Evolutionary conservation across 345 rosid species (phyloP), one percentile per base, ranked within the genome.

Genomic region (Pseudoturritis turrita): DNA sequence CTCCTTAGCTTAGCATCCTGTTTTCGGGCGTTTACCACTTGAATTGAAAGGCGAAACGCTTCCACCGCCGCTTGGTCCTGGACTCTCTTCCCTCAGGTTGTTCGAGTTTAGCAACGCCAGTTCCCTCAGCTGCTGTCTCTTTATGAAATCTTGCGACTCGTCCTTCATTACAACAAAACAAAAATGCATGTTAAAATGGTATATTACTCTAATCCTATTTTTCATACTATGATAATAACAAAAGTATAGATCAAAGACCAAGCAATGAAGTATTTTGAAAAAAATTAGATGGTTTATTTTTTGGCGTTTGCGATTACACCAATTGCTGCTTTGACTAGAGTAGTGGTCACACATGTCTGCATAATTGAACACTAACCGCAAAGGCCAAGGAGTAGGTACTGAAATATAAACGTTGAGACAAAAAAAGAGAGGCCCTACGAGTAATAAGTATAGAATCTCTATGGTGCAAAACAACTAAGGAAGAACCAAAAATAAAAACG

Each of bases 81-180:
- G 98, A 78, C 98, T 91, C 23, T 95, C 99, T 83, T 95, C 99
- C 78, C 99, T 86, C 78, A 86, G 85, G 70, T 83, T 95, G 80
- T 84, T 95, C 7, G 98, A 95, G 76, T 95, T 95, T 70, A 95
- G 75, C 92, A 95, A 55, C 0, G 99, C 99, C 33, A 95, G 82
- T 69, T 95, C 99, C 26, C 96, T 91, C 78, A 95, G 73, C 78
- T 95, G 99, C 76, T 95, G 98, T 78, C 98, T 88, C 91, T 95
- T 95, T 61, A 91, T 89, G 80, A 74, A 86, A 78, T 95, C 99
- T 72, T 95, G 94, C 0, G 99, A 91, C 77, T 95, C 99, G 2
- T 95, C 99, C 99, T 95, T 87, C 78, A 51, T 29, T 3, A 59
- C 9, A 46, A 61, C 37, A 46, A 21, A 46, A n/a, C 18, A 39